phyloP scores from a whole-genome alignment of 495 filamentous ascomycete species.

The Stereocaulon alpinum region DNA sequence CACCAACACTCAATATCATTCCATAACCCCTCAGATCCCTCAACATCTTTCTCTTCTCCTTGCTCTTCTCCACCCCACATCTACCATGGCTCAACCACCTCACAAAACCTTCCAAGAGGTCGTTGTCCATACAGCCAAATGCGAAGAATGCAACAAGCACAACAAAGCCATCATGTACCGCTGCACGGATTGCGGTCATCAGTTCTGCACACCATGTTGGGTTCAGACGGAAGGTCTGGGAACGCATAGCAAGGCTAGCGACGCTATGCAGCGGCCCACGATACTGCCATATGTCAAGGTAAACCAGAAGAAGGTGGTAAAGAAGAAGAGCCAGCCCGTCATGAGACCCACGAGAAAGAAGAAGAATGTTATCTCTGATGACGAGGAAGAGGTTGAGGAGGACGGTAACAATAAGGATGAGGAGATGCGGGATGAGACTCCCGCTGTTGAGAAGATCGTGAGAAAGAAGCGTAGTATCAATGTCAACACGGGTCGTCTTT shows the following conservation, averaged over 20 bases:
- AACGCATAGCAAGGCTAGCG: slow-evolving; percentile 15
- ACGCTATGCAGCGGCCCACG: background rate
- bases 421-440: background rate
- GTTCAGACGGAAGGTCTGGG: slow-evolving; percentile 19
- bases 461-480: background rate
- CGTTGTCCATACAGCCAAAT: slow-evolving; percentile 40
- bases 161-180: slow-evolving; percentile 36
- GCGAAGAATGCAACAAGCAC: slow-evolving; percentile 37
- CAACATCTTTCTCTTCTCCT: background rate
- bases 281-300: background rate
- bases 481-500: too few relatives aligned
- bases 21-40: too few relatives aligned
- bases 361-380: background rate
- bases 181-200: slow-evolving; percentile 36
- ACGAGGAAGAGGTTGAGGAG: background rate
- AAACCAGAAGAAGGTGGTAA: background rate
- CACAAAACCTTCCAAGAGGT: slow-evolving; percentile 27
- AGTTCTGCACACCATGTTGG: slow-evolving; percentile 35
- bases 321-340: background rate
- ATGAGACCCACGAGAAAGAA: background rate
- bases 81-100: background rate
- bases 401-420: background rate
- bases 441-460: background rate
- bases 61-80: background rate
- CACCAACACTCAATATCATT: too few relatives aligned